Evolutionary conservation across 495 filamentous ascomycete genomes (phyloP).

Genomic region (Neurospora sp.): DNA sequence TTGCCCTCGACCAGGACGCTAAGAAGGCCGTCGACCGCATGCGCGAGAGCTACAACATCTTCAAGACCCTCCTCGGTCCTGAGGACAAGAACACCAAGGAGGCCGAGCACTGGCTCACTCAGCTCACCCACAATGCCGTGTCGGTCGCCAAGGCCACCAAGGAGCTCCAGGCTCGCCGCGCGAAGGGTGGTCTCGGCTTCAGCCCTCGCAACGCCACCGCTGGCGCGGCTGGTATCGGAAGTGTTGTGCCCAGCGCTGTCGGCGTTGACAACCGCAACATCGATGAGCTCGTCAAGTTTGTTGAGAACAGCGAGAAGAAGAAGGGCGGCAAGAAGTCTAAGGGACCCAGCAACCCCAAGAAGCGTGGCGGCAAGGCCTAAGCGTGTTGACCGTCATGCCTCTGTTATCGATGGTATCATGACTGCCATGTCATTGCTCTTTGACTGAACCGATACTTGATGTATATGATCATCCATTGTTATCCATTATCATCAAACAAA

Average conservation of each 20-base stretch:
- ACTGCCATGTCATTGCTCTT: neutral
- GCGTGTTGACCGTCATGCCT: neutral
- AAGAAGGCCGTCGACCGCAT: slow-evolving; percentile 84
- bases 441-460: neutral
- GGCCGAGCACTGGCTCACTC: slow-evolving; percentile 88
- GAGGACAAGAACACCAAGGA: slow-evolving; percentile 94
- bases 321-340: slow-evolving; percentile 56
- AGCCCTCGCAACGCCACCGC: slow-evolving; percentile 40
- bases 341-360: slow-evolving; percentile 60
- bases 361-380: slow-evolving; percentile 32
- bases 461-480: neutral
- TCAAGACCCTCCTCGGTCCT: slow-evolving; percentile 70
- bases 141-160: slow-evolving; percentile 86
- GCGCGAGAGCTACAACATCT: slow-evolving; percentile 93
- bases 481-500: neutral
- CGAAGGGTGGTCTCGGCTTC: slow-evolving; percentile 42
- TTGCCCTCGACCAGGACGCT: slow-evolving; percentile 85
- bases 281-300: slow-evolving; percentile 15
- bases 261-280: slow-evolving; percentile 10
- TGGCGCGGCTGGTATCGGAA: slow-evolving; percentile 24
- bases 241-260: slow-evolving; percentile 8
- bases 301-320: slow-evolving; percentile 17
- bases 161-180: slow-evolving; percentile 62
- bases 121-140: slow-evolving; percentile 90
- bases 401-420: neutral